A percentile compares a stretch with the other conserved stretches of the same genome.
phyloP scores from a whole-genome alignment of 129 eudicot species.

The Chrysanthemum makinoi region DNA sequence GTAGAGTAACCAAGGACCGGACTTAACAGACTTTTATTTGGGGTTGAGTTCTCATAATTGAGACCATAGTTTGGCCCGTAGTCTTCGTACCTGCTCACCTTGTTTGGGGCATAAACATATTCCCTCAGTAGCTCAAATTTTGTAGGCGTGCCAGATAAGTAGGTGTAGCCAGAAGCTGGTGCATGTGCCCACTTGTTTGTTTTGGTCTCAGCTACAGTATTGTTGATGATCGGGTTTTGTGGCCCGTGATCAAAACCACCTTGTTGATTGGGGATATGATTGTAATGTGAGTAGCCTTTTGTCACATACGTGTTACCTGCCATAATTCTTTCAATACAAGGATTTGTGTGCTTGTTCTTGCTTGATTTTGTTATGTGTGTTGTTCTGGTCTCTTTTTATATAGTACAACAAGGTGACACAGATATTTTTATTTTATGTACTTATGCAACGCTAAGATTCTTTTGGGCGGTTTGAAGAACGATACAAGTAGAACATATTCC shows the following conservation, averaged over 20 bases:
- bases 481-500: neutral
- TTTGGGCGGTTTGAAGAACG: conserved; percentile 14
- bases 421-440: neutral
- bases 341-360: neutral
- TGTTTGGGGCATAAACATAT: neutral
- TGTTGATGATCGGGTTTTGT: neutral
- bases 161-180: neutral
- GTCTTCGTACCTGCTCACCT: neutral
- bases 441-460: neutral
- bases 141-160: conserved; percentile 3
- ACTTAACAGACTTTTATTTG: neutral
- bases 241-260: neutral
- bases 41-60: neutral
- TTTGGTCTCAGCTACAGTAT: neutral
- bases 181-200: neutral
- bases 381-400: neutral
- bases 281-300: neutral
- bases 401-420: neutral
- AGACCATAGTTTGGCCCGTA: neutral
- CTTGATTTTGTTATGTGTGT: neutral
- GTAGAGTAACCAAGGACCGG: neutral
- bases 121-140: neutral
- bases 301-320: neutral
- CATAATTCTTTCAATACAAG: neutral
- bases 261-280: neutral